phyloP scores from a whole-genome alignment of 148 eudicot genomes.

The Pouteria glomerata region DNA sequence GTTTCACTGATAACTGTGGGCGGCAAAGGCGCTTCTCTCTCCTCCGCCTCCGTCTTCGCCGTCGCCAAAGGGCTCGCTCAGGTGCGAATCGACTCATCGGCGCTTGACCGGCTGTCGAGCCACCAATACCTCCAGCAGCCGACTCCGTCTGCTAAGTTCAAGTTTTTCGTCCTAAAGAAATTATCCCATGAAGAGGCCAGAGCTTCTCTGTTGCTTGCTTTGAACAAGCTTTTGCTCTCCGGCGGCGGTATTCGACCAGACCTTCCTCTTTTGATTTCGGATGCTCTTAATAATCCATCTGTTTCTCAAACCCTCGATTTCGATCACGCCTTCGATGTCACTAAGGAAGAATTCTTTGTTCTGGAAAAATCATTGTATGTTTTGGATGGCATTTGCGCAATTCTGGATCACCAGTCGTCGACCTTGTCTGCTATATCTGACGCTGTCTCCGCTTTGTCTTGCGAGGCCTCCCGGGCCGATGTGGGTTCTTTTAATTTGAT shows the following conservation, averaged over 20 bases:
- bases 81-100: constrained; percentile 51
- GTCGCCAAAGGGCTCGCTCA: constrained; percentile 39
- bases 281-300: constrained; percentile 19
- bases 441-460: constrained; percentile 57
- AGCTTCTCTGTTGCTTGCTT: constrained; percentile 46
- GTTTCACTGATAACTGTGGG: constrained; percentile 43
- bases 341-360: constrained; percentile 21
- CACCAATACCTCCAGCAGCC: neutral
- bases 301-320: constrained; percentile 9
- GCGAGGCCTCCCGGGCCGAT: constrained; percentile 63
- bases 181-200: constrained; percentile 49
- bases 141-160: constrained; percentile 21
- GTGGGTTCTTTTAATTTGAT: constrained; percentile 35
- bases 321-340: constrained; percentile 21
- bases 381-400: constrained; percentile 48
- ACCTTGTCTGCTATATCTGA: constrained; percentile 42
- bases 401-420: constrained; percentile 50
- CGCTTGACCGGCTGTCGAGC: constrained; percentile 32
- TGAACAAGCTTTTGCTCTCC: constrained; percentile 52
- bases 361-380: constrained; percentile 31
- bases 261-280: constrained; percentile 22
- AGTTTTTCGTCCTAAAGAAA: constrained; percentile 31
- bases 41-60: constrained; percentile 48
- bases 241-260: constrained; percentile 19
- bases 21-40: constrained; percentile 61